Percentiles rank a stretch among this genome's conserved stretches.
These are phyloP conservation scores for Pestalotiopsis sp. DNA, from an alignment of 2,329 filamentous ascomycete genomes.

Conservation along the genomic window DNA sequence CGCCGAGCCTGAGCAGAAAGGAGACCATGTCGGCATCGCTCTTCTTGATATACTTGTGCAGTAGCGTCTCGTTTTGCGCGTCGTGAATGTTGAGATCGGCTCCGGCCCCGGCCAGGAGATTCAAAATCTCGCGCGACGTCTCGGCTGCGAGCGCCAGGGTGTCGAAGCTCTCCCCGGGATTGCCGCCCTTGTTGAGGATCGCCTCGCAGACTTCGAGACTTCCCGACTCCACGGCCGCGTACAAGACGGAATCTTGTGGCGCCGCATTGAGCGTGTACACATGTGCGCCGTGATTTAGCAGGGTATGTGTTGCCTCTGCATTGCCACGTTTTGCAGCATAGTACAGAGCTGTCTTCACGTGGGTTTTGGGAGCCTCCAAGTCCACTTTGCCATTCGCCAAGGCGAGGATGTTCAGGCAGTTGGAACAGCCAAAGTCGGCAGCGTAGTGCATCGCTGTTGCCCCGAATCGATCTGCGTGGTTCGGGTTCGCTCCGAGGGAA, in stretches of 20 bases:
- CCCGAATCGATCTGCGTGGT: slow-evolving; percentile 12
- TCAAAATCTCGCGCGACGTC: slow-evolving; percentile 12
- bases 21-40: slow-evolving; percentile 14
- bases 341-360: slow-evolving; percentile 15
- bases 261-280: slow-evolving; percentile 13
- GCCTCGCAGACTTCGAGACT: slow-evolving; percentile 10
- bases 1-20: slow-evolving; percentile 15
- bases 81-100: slow-evolving; percentile 16
- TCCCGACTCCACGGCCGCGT: slow-evolving; percentile 16
- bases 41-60: slow-evolving; percentile 12
- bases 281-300: slow-evolving; percentile 15
- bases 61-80: slow-evolving; percentile 7
- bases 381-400: slow-evolving; percentile 13
- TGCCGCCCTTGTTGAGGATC: slow-evolving; percentile 13
- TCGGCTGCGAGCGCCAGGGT: background rate
- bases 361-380: slow-evolving; percentile 9
- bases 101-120: slow-evolving; percentile 8
- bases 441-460: slow-evolving; percentile 18
- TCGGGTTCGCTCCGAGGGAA: slow-evolving; percentile 14
- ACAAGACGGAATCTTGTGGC: slow-evolving; percentile 14
- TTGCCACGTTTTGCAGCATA: slow-evolving; percentile 17
- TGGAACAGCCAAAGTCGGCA: slow-evolving; percentile 18
- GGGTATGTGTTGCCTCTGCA: slow-evolving; percentile 2
- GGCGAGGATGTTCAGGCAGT: slow-evolving; percentile 14
- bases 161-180: slow-evolving; percentile 15